These are phyloP conservation scores for Alternaria ventricosa DNA, from an alignment of 2,329 filamentous ascomycete genomes.

Conservation along the genomic window DNA sequence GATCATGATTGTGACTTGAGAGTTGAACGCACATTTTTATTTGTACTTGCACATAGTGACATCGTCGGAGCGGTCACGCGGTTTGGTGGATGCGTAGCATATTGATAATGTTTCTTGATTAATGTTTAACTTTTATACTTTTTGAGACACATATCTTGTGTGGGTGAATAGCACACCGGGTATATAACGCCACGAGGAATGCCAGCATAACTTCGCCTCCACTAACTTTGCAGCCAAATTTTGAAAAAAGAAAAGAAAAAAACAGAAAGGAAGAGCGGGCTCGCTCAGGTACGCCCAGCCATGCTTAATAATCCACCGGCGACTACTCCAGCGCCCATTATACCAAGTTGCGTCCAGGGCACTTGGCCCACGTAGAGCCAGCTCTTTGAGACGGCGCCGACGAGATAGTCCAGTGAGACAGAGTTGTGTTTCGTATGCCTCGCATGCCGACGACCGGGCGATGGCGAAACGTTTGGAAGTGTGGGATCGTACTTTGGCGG, in stretches of 20 bases:
- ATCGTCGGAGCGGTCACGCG: neutral
- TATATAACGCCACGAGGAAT: slow-evolving; percentile 2
- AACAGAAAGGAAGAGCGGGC: neutral
- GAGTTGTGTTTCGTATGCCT: neutral
- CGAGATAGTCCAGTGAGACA: neutral
- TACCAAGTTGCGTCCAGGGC: neutral
- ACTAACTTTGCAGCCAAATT: neutral
- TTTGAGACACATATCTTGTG: neutral
- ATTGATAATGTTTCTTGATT: no score
- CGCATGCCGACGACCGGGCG: neutral
- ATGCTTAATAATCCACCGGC: neutral
- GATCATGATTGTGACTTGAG: neutral
- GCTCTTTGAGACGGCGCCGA: neutral
- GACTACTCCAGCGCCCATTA: neutral
- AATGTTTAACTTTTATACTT: neutral
- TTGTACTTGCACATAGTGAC: neutral
- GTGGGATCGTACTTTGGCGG: neutral
- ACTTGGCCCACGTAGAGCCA: neutral
- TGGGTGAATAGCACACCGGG: neutral
- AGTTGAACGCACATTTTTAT: no score
- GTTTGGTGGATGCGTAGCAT: neutral
- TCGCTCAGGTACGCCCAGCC: neutral
- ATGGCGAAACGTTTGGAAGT: neutral
- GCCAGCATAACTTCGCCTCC: neutral
- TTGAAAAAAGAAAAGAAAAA: neutral